Percentiles rank a stretch among this genome's conserved stretches.
phyloP scores from a whole-genome alignment of 495 filamentous ascomycete genomes.

The Margaritispora aquatica region DNA sequence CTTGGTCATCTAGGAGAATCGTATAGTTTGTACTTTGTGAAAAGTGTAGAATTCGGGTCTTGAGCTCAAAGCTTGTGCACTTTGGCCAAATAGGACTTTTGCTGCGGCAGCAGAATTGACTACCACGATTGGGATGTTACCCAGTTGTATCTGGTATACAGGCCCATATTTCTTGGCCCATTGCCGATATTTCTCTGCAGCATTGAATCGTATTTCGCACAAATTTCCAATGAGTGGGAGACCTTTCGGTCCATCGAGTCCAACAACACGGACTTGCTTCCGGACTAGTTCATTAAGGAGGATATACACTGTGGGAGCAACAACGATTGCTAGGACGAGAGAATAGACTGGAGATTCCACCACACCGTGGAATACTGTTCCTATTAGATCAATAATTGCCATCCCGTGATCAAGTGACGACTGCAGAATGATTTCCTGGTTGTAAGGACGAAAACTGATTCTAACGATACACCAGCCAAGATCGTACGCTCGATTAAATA shows the following conservation, averaged over 20 bases:
- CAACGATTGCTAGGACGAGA: conserved; percentile 17
- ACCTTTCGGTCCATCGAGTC: conserved; percentile 48
- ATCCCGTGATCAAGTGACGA: not conserved
- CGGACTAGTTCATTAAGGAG: conserved; percentile 48
- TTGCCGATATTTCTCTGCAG: conserved; percentile 51
- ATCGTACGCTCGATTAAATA: too few species aligned
- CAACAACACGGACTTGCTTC: conserved; percentile 38
- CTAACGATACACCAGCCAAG: too few species aligned
- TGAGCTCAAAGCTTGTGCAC: conserved; percentile 48
- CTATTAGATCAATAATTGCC: conserved; percentile 15
- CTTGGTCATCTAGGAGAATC: not conserved
- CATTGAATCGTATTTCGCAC: conserved; percentile 51
- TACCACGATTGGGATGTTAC: conserved; percentile 54
- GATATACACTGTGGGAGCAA: conserved; percentile 38
- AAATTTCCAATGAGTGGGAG: conserved; percentile 58
- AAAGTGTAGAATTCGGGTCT: conserved; percentile 60
- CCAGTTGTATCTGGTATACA: conserved; percentile 60
- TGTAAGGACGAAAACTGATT: not conserved
- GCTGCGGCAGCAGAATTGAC: conserved; percentile 53
- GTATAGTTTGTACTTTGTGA: conserved; percentile 46
- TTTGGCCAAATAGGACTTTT: conserved; percentile 50
- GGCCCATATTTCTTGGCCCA: conserved; percentile 52
- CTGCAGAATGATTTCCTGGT: not conserved
- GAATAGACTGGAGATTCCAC: conserved; percentile 10
- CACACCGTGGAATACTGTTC: not conserved